Conservation (phyloP, 352 stramenopile species). For the Peronospora destructor region DNA sequence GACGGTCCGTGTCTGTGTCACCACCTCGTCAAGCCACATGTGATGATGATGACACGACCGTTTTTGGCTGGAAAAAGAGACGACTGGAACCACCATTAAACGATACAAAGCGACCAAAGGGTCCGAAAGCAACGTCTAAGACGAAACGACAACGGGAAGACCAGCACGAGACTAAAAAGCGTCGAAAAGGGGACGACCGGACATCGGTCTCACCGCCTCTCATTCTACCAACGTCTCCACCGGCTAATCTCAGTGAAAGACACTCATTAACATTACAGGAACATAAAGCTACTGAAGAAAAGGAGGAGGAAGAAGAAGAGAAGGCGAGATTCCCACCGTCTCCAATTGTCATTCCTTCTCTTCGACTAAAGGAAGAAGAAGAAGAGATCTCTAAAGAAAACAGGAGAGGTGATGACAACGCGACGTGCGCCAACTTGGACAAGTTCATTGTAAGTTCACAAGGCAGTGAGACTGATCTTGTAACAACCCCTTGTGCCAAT, state of each 20-base stretch:
- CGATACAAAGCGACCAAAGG: neutral
- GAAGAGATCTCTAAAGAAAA: conserved; percentile 24
- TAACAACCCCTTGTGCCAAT: conserved; percentile 17
- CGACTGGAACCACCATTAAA: conserved; percentile 3
- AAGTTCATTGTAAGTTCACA: conserved; percentile 20
- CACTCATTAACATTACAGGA: neutral
- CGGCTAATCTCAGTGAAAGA: conserved; percentile 23
- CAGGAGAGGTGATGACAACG: conserved; percentile 13
- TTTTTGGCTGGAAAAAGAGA: conserved; percentile 15
- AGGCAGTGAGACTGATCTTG: conserved; percentile 23
- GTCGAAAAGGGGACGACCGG: conserved; percentile 8
- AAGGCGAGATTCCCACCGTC: conserved; percentile 23
- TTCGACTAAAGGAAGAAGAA: conserved; percentile 7
- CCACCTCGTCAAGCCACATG: conserved; percentile 10
- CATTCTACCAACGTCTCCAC: conserved; percentile 15
- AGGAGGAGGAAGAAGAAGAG: conserved; percentile 11
- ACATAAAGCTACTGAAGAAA: conserved; percentile 2
- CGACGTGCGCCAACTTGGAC: conserved; percentile 20
- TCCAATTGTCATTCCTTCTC: conserved; percentile 22
- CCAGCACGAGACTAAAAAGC: conserved; percentile 16
- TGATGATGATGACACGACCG: conserved; percentile 13
- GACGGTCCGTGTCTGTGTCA: conserved; percentile 15
- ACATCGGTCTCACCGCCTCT: conserved; percentile 16
- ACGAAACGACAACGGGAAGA: conserved; percentile 6
- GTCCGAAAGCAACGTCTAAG: no score